These are phyloP conservation scores for Bonia amplexicaulis DNA, from an alignment of 176 grass and related monocot species.

Conservation along the genomic window DNA sequence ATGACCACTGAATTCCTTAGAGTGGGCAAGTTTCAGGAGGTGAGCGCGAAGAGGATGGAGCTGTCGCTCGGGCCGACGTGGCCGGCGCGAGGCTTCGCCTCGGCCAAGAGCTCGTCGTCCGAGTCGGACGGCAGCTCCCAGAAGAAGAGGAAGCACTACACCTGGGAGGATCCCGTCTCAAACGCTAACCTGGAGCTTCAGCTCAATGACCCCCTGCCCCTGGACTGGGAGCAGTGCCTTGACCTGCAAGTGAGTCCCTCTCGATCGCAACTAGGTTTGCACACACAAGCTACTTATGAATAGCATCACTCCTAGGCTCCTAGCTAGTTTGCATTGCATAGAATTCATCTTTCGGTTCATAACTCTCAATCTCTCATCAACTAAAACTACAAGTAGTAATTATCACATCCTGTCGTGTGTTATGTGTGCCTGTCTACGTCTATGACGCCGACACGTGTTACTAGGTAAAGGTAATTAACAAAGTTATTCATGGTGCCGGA, in stretches of 20 bases:
- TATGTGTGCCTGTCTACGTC: background rate
- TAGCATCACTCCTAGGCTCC: background rate
- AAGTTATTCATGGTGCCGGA: background rate
- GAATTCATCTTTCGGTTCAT: background rate
- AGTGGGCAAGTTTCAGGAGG: constrained; percentile 10
- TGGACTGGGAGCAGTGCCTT: constrained; percentile 94
- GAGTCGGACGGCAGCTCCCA: constrained; percentile 60
- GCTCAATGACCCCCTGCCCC: constrained; percentile 69
- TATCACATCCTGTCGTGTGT: background rate
- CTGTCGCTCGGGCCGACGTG: constrained; percentile 59
- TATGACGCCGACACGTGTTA: constrained; percentile 1
- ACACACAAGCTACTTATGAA: background rate
- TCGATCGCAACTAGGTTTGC: background rate
- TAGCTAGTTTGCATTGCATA: background rate
- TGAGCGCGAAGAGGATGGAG: constrained; percentile 29
- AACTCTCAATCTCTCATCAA: background rate
- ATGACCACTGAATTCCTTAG: constrained; percentile 42
- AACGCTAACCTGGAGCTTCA: constrained; percentile 64
- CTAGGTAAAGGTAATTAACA: background rate
- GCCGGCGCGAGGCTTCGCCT: constrained; percentile 6
- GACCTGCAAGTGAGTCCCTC: constrained; percentile 65
- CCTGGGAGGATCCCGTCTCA: constrained; percentile 38
- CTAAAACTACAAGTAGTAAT: background rate
- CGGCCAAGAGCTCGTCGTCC: constrained; percentile 51
- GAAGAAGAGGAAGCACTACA: constrained; percentile 82